phyloP scores from a whole-genome alignment of 1,139 yeast species.

The Yamadazyma sp. region DNA sequence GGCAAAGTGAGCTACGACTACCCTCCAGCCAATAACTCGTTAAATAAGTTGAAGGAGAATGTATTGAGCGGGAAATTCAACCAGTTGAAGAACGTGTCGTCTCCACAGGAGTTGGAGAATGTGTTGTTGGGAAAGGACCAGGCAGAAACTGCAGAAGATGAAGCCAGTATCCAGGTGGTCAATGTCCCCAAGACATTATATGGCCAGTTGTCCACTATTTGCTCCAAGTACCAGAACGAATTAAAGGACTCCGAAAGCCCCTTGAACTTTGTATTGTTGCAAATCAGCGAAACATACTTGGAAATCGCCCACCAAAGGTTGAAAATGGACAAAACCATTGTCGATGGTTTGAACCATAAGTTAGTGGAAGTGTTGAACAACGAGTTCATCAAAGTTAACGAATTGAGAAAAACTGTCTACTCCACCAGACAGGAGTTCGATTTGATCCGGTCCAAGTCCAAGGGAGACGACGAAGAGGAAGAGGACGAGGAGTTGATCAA shows the following conservation, averaged over 20 bases:
- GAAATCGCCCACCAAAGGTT: conserved; percentile 62
- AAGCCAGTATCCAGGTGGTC: conserved; percentile 31
- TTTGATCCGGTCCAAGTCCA: conserved; percentile 49
- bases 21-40: conserved; percentile 62
- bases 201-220: conserved; percentile 41
- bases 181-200: conserved; percentile 45
- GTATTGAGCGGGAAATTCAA: conserved; percentile 53
- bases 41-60: conserved; percentile 49
- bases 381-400: conserved; percentile 60
- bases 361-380: conserved; percentile 52
- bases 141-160: conserved; percentile 14
- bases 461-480: conserved; percentile 41
- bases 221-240: conserved; percentile 38
- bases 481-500: conserved; percentile 58
- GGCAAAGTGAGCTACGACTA: conserved; percentile 70
- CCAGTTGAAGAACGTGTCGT: conserved; percentile 58
- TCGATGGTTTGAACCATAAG: conserved; percentile 54
- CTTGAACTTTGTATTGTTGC: conserved; percentile 54
- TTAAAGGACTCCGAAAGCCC: conserved; percentile 45
- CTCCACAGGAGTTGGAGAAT: conserved; percentile 65
- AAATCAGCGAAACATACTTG: conserved; percentile 56
- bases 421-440: conserved; percentile 69
- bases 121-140: conserved; percentile 35
- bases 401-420: conserved; percentile 67
- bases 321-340: conserved; percentile 63